phyloP scores from a whole-genome alignment of 805 yeast species.

The Teunomyces pallodes region DNA sequence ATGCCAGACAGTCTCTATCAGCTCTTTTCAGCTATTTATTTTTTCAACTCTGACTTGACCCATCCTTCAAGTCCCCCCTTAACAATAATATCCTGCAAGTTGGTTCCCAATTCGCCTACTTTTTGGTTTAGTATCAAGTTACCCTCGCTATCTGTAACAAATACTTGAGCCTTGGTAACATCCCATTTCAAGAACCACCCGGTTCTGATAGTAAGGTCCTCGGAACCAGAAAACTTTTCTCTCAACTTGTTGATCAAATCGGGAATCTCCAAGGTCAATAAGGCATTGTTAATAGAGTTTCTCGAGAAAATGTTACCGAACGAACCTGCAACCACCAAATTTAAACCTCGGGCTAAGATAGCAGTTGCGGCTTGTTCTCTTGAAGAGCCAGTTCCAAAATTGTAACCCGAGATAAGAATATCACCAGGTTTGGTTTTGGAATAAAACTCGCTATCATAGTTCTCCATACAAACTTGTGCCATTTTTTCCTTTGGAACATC shows the following conservation, averaged over 20 bases:
- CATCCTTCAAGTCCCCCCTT: conserved; percentile 98
- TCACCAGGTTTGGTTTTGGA: conserved; percentile 81
- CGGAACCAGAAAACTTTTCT: conserved; percentile 52
- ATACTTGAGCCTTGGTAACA: conserved; percentile 78
- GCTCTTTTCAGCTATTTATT: neutral
- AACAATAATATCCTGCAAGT: conserved; percentile 93
- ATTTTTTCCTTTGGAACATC: conserved; percentile 91
- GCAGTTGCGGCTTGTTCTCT: conserved; percentile 99
- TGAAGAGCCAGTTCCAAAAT: conserved; percentile 97
- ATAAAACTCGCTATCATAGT: conserved; percentile 89
- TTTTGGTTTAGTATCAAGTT: conserved; percentile 70
- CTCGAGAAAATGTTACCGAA: conserved; percentile 96
- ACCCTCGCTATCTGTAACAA: conserved; percentile 65
- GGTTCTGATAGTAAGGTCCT: conserved; percentile 88
- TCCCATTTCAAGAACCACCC: conserved; percentile 94
- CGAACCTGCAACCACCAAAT: conserved; percentile 92
- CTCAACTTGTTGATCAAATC: conserved; percentile 75
- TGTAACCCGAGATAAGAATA: conserved; percentile 86
- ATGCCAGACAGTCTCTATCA: neutral
- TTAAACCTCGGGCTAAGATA: conserved; percentile 88
- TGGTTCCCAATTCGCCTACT: conserved; percentile 94
- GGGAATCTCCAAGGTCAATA: conserved; percentile 91
- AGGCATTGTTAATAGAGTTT: conserved; percentile 94
- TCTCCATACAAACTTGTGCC: conserved; percentile 99
- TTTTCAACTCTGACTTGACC: conserved; percentile 72